Conservation (phyloP, 1,284 basidiomycete genomes). For the Thecaphora thlaspeos region DNA sequence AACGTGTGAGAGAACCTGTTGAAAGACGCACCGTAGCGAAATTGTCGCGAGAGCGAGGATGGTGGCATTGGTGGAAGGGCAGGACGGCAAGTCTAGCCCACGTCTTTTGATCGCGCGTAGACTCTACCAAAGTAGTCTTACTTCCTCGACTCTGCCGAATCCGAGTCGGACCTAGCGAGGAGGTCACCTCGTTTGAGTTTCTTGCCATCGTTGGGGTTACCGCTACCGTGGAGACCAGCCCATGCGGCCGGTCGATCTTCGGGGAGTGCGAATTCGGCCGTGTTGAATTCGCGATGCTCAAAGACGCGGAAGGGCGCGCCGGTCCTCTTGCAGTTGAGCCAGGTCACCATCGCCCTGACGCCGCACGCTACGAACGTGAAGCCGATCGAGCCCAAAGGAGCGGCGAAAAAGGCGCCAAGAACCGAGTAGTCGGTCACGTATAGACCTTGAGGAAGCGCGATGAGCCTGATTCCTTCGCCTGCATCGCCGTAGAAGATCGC, state of each 20-base stretch:
- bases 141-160: not conserved
- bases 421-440: constrained; percentile 54
- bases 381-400: constrained; percentile 50
- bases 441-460: constrained; percentile 51
- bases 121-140: too few species aligned
- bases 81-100: too few species aligned
- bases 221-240: constrained; percentile 28
- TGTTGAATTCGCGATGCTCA: constrained; percentile 34
- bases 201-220: constrained; percentile 44
- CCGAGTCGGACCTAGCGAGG: constrained; percentile 4
- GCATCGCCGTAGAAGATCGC: constrained; percentile 50
- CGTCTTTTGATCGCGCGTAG: too few species aligned
- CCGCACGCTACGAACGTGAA: constrained; percentile 47
- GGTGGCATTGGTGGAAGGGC: too few species aligned
- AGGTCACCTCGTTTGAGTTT: constrained; percentile 19
- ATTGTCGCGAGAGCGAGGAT: too few species aligned
- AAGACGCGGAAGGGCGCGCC: constrained; percentile 36
- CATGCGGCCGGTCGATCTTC: constrained; percentile 45
- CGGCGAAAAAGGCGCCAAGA: constrained; percentile 56
- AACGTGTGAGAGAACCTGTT: too few species aligned
- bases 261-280: constrained; percentile 36
- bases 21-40: too few species aligned
- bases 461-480: constrained; percentile 37
- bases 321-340: constrained; percentile 26
- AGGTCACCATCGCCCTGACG: constrained; percentile 25